Conservation (phyloP, 192 early-diverging fungal genomes). For the Gigaspora rosea region DNA sequence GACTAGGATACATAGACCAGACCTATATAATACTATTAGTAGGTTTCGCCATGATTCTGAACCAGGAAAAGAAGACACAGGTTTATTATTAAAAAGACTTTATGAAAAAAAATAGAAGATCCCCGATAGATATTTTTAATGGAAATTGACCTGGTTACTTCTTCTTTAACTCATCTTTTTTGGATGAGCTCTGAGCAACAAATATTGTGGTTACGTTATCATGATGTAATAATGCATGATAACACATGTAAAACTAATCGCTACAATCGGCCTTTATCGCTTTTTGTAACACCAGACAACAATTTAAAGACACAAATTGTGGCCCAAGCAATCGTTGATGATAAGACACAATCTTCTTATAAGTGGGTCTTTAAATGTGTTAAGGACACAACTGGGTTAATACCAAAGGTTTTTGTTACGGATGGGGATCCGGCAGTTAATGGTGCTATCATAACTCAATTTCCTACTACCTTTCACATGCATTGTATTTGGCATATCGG, state of each 20-base stretch:
- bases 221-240: neutral
- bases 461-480: neutral
- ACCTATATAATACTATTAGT: neutral
- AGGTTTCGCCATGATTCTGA: neutral
- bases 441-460: neutral
- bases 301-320: neutral
- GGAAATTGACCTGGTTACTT: neutral
- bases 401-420: neutral
- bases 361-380: neutral
- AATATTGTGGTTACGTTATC: neutral
- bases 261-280: neutral
- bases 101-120: constrained; percentile 1
- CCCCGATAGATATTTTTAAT: neutral
- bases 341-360: neutral
- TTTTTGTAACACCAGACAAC: neutral
- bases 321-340: neutral
- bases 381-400: neutral
- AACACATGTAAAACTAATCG: neutral
- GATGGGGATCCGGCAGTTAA: neutral
- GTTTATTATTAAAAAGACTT: neutral
- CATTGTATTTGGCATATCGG: neutral
- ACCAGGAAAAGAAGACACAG: neutral
- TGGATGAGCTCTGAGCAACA: neutral
- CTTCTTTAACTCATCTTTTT: neutral
- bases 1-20: neutral